Evolutionary conservation across 2,329 filamentous ascomycete species (phyloP).

Genomic region (Cadophora gregata): DNA sequence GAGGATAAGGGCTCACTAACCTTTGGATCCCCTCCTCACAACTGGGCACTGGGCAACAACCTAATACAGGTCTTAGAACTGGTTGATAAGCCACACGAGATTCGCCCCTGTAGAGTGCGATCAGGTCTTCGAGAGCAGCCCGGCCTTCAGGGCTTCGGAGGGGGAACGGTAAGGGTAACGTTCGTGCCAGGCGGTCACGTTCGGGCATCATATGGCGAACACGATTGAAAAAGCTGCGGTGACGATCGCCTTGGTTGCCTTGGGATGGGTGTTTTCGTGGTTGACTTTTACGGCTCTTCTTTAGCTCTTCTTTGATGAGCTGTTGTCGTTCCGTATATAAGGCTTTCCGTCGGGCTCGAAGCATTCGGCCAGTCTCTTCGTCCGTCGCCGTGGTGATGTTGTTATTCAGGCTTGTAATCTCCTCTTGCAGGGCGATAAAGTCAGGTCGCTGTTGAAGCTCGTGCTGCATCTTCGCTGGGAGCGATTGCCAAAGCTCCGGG

Average conservation of each 20-base stretch:
- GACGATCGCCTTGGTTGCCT: slow-evolving; percentile 12
- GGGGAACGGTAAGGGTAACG: slow-evolving; percentile 5
- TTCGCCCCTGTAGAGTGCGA: slow-evolving; percentile 22
- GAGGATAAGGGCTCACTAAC: slow-evolving; percentile 4
- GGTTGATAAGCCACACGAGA: slow-evolving; percentile 14
- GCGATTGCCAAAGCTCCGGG: slow-evolving; percentile 20
- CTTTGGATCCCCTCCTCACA: slow-evolving; percentile 7
- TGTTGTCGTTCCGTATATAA: slow-evolving; percentile 20
- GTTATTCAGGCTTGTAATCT: slow-evolving; percentile 17
- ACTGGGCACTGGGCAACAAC: slow-evolving; percentile 13
- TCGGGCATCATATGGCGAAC: slow-evolving; percentile 22
- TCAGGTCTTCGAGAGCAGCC: slow-evolving; percentile 13
- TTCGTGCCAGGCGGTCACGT: slow-evolving; percentile 22
- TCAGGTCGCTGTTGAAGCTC: slow-evolving; percentile 11
- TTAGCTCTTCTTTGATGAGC: slow-evolving; percentile 20
- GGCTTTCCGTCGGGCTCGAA: slow-evolving; percentile 16
- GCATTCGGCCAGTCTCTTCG: slow-evolving; percentile 18
- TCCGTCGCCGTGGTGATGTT: slow-evolving; percentile 5
- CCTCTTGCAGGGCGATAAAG: not conserved
- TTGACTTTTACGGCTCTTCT: slow-evolving; percentile 17
- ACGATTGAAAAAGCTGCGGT: slow-evolving; percentile 20
- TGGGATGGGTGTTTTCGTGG: slow-evolving; percentile 18
- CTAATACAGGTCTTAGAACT: slow-evolving; percentile 9
- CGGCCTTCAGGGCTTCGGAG: slow-evolving; percentile 21
- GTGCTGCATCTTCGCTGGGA: slow-evolving; percentile 19